Conservation (phyloP, 331 rosid genomes). For the Pyrus hybrid region DNA sequence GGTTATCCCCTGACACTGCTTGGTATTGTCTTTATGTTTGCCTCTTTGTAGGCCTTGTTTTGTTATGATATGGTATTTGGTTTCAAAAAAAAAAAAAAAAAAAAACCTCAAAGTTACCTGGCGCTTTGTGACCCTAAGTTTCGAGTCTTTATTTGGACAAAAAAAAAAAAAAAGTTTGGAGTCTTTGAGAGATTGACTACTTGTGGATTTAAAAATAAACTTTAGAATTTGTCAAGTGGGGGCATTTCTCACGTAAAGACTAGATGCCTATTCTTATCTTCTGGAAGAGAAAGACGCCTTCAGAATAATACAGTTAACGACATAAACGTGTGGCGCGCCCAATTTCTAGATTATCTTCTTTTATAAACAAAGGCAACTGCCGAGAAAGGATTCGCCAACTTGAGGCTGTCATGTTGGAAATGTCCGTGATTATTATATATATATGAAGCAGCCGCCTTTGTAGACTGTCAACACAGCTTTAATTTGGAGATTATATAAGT, state of each 20-base stretch:
- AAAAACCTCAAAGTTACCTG: too few relatives aligned
- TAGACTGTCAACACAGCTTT: background rate
- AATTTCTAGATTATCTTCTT: background rate
- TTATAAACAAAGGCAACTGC: background rate
- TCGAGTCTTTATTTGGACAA: too few relatives aligned
- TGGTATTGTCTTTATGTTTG: too few relatives aligned
- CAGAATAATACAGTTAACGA: background rate
- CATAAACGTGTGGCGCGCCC: background rate
- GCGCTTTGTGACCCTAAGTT: too few relatives aligned
- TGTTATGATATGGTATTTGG: too few relatives aligned
- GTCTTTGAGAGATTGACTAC: background rate
- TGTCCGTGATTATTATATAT: background rate
- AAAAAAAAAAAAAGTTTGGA: background rate
- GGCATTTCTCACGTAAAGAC: background rate
- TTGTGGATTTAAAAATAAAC: background rate
- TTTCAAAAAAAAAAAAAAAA: too few relatives aligned
- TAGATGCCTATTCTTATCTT: background rate
- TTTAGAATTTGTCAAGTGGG: background rate
- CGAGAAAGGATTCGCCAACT: background rate
- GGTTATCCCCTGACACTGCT: too few relatives aligned
- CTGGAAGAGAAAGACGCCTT: constrained; percentile 8
- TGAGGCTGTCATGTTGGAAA: background rate
- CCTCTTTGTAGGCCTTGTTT: too few relatives aligned
- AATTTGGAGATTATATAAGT: background rate
- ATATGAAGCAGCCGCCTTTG: background rate